Evolutionary conservation across 2,329 filamentous ascomycete genomes (phyloP), one percentile per base, ranked within the genome.

Genomic region (Ophiostoma angusticollis): DNA sequence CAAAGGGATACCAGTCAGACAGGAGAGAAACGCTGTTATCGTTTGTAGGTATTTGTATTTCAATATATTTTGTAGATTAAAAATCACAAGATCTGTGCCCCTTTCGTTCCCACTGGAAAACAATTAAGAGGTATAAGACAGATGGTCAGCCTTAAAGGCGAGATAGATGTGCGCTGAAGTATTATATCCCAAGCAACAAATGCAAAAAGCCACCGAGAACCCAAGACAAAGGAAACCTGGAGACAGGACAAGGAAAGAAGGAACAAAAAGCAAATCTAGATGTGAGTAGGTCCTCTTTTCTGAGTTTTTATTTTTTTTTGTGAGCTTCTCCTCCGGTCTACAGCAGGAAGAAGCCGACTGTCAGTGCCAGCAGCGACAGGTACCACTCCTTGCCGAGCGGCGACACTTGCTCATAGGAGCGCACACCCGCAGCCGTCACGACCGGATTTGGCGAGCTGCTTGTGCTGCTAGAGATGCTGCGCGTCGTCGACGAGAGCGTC

Each of bases 381-480:
- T 40, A 43, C 41, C 37, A 40, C 34, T 35, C 34, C 25, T 40
- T 40, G 41, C 21, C n/a, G 24, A 32, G 9, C n/a, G 40, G 17
- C 19, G 37, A 36, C 33, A 18, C 34, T 21, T 37, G 33, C 21
- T 40, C 41, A 13, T 40, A 37, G 7, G 34, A 13, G 7, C 16
- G 30, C 22, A 28, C 25, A 11, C 38, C 38, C 2, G 37, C 41
- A 3, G 37, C 41, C 13, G 41, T 43, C 27, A 43, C 41, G 7
- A 30, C 14, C 2, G 25, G n/a, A n/a, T n/a, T n/a, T n/a, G n/a
- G n/a, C n/a, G n/a, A n/a, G n/a, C n/a, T 19, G 32, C 21, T 30
- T 18, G 18, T 24, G 37, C 16, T 9, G 37, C 19, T 13, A 6
- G 31, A 23, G n/a, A 24, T 17, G 17, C 19, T 17, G 17, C 19